Conservation (phyloP, 2,329 filamentous ascomycete species). For the Trichophyton equinum region DNA sequence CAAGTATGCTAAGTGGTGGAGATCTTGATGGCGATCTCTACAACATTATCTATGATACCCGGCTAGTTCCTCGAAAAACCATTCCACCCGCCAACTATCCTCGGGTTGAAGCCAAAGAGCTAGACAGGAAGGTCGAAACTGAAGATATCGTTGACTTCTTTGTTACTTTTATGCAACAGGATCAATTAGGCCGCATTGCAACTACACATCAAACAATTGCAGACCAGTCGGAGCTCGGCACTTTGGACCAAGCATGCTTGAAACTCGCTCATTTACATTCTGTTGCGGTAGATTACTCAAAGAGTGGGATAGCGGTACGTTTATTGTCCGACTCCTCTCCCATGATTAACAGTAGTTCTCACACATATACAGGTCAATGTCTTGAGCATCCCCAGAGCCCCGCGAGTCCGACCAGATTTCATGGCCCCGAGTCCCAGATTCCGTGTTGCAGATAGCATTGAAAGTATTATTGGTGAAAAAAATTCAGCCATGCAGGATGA, state of each 20-base stretch:
- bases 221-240: conserved; percentile 44
- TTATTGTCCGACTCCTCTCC: neutral
- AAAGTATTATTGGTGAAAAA: conserved; percentile 30
- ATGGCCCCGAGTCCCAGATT: conserved; percentile 40
- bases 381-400: conserved; percentile 10
- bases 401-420: conserved; percentile 38
- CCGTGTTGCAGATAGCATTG: conserved; percentile 15
- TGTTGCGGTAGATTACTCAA: conserved; percentile 62
- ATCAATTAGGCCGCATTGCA: conserved; percentile 54
- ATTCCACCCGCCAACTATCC: conserved; percentile 59
- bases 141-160: conserved; percentile 71
- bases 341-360: neutral
- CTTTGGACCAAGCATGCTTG: conserved; percentile 40
- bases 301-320: conserved; percentile 50
- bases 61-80: conserved; percentile 33
- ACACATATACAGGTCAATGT: conserved; percentile 11
- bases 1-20: conserved; percentile 65
- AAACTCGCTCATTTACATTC: conserved; percentile 53
- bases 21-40: conserved; percentile 77
- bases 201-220: conserved; percentile 52
- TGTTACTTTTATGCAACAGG: conserved; percentile 59
- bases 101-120: conserved; percentile 41
- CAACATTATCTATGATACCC: conserved; percentile 61
- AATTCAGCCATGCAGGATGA: conserved; percentile 35
- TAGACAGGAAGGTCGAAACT: conserved; percentile 47